Evolutionary conservation across 352 stramenopile species (phyloP).

Genomic region (Phytophthora vignae): DNA sequence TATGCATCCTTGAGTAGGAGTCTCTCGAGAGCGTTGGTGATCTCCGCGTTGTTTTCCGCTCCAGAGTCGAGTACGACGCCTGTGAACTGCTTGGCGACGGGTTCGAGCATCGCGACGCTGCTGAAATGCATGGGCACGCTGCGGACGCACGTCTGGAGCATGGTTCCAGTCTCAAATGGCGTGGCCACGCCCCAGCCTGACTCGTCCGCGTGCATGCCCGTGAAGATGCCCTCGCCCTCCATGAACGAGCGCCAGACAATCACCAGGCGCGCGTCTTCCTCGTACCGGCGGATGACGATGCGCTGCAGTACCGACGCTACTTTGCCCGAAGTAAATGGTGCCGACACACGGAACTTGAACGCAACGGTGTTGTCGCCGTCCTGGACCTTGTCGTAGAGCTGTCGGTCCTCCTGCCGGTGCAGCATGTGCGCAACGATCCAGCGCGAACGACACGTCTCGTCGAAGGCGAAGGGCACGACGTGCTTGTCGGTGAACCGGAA

Average conservation of each 20-base stretch:
- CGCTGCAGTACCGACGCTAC: constrained; percentile 29
- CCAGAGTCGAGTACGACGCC: constrained; percentile 1
- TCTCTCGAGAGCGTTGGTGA: constrained; percentile 4
- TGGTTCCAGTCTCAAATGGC: constrained; percentile 7
- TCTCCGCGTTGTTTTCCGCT: constrained; percentile 1
- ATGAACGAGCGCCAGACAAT: constrained; percentile 31
- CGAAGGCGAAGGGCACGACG: constrained; percentile 15
- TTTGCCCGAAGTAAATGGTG: constrained; percentile 1
- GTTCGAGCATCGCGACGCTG: not conserved
- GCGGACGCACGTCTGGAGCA: constrained; percentile 14
- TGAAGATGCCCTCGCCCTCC: constrained; percentile 29
- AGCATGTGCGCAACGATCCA: constrained; percentile 12
- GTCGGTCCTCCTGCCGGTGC: constrained; percentile 21
- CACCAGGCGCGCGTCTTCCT: constrained; percentile 20
- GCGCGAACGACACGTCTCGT: constrained; percentile 1
- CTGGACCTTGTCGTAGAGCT: constrained; percentile 10
- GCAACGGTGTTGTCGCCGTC: constrained; percentile 24
- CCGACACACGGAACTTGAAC: constrained; percentile 29
- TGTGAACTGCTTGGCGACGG: constrained; percentile 5
- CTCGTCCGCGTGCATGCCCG: constrained; percentile 29
- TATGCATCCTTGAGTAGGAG: constrained; percentile 2
- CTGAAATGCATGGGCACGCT: constrained; percentile 30
- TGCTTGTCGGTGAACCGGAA: constrained; percentile 10
- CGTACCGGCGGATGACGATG: constrained; percentile 16
- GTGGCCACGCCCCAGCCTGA: constrained; percentile 18